phyloP scores from a whole-genome alignment of 1,284 basidiomycete genomes.

The Malassezia dermatis region DNA sequence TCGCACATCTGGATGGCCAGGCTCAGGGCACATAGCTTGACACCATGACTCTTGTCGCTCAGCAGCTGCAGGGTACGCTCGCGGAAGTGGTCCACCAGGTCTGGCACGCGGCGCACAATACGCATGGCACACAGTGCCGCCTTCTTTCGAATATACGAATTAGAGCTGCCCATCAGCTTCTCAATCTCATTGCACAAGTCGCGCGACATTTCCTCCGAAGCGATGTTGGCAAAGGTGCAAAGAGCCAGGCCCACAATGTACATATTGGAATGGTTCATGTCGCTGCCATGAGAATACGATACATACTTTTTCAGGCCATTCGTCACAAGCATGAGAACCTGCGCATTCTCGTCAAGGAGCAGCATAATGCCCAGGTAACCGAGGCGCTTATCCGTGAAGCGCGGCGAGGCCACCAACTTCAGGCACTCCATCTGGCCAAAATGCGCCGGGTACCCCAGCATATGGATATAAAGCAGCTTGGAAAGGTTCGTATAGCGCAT shows the following conservation, averaged over 20 bases:
- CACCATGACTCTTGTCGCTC: slow-evolving; percentile 92
- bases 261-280: slow-evolving; percentile 99
- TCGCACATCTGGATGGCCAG: slow-evolving; percentile 91
- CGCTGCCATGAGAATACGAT: slow-evolving; percentile 54
- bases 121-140: slow-evolving; percentile 93
- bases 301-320: slow-evolving; percentile 96
- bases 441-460: slow-evolving; percentile 97
- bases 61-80: slow-evolving; percentile 78
- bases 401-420: slow-evolving; percentile 93
- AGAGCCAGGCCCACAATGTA: slow-evolving; percentile 94
- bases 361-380: slow-evolving; percentile 98
- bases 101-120: slow-evolving; percentile 91
- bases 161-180: slow-evolving; percentile 90
- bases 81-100: slow-evolving; percentile 86
- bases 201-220: slow-evolving; percentile 60
- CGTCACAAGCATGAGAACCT: slow-evolving; percentile 92
- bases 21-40: slow-evolving; percentile 82
- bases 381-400: slow-evolving; percentile 90
- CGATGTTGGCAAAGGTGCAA: slow-evolving; percentile 97
- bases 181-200: slow-evolving; percentile 64
- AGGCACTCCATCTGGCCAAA: slow-evolving; percentile 99
- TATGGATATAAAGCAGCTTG: slow-evolving; percentile 97
- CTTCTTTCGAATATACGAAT: slow-evolving; percentile 98
- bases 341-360: slow-evolving; percentile 90
- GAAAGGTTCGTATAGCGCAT: slow-evolving; percentile 93